Evolutionary conservation across 805 yeast species (phyloP).

Genomic region (Teunomyces stri): DNA sequence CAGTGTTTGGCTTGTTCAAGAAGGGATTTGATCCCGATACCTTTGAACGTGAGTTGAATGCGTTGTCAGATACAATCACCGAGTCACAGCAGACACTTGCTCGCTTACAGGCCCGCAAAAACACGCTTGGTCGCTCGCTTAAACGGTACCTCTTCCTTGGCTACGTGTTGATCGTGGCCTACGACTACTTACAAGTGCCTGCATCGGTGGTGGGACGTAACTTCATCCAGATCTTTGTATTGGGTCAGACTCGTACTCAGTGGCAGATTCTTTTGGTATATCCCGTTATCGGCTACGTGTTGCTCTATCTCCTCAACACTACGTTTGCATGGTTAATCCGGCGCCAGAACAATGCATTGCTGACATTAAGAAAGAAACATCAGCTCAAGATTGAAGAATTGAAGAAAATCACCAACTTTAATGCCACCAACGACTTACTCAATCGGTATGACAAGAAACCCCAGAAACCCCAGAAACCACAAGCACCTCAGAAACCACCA

Average conservation of each 20-base stretch:
- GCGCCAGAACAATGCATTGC: constrained; percentile 20
- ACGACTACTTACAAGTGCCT: constrained; percentile 20
- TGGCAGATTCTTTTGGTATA: constrained; percentile 14
- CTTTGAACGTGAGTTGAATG: constrained; percentile 43
- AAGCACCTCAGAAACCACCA: not conserved
- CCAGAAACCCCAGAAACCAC: not conserved
- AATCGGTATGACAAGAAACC: constrained; percentile 44
- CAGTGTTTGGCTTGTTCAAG: constrained; percentile 27
- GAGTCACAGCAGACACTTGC: constrained; percentile 21
- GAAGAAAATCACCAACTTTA: constrained; percentile 70
- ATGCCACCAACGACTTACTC: constrained; percentile 71
- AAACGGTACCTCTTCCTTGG: constrained; percentile 15
- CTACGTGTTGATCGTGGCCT: constrained; percentile 23
- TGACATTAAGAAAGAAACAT: constrained; percentile 43
- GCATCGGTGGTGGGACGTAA: constrained; percentile 14
- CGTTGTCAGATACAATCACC: constrained; percentile 34
- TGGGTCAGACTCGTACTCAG: constrained; percentile 20
- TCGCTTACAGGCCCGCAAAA: constrained; percentile 13
- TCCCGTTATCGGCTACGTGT: constrained; percentile 22
- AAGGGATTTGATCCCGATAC: constrained; percentile 36
- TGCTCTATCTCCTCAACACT: constrained; percentile 15
- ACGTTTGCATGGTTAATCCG: constrained; percentile 19
- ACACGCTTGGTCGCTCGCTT: constrained; percentile 15
- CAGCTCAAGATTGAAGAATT: constrained; percentile 59
- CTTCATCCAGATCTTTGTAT: constrained; percentile 21